A percentile compares a stretch with the other conserved stretches of the same genome.
Conservation (phyloP, 495 filamentous ascomycete genomes). For the Astrothelium macrocarpum region DNA sequence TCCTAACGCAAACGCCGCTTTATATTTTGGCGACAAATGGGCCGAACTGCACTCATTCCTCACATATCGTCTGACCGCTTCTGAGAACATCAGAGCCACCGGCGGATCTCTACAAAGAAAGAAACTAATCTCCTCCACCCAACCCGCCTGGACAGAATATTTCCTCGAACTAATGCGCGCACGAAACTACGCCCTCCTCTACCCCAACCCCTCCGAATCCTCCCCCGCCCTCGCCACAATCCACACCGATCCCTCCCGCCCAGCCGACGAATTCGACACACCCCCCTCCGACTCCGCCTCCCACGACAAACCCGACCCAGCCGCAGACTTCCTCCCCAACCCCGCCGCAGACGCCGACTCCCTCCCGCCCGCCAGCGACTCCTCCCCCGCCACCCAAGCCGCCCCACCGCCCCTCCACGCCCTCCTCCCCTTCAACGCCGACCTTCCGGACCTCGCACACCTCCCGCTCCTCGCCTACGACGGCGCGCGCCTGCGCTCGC, state of each 20-base stretch:
- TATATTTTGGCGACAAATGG: slow-evolving; percentile 81
- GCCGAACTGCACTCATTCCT: slow-evolving; percentile 68
- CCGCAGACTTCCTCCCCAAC: not conserved
- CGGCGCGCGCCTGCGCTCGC: slow-evolving; percentile 15
- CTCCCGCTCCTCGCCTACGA: slow-evolving; percentile 24
- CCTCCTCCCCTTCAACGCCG: slow-evolving; percentile 30
- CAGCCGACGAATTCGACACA: slow-evolving; percentile 56
- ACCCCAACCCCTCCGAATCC: slow-evolving; percentile 49
- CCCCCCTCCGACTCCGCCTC: slow-evolving; percentile 2
- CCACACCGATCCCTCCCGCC: slow-evolving; percentile 61
- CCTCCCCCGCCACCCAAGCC: slow-evolving; percentile 17
- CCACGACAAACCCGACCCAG: not conserved
- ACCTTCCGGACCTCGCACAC: slow-evolving; percentile 28
- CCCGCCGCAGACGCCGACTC: slow-evolving; percentile 8
- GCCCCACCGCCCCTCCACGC: slow-evolving; percentile 22
- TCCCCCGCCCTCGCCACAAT: slow-evolving; percentile 49
- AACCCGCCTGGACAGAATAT: slow-evolving; percentile 72
- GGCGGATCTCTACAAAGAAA: slow-evolving; percentile 14
- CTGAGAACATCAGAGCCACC: slow-evolving; percentile 15
- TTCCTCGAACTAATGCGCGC: slow-evolving; percentile 60
- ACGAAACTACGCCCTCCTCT: slow-evolving; percentile 63
- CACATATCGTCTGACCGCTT: slow-evolving; percentile 42
- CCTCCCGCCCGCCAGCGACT: slow-evolving; percentile 10
- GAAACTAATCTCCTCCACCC: slow-evolving; percentile 37
- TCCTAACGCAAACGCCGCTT: slow-evolving; percentile 65